These are phyloP conservation scores for Leishmania martiniquensis DNA, from an alignment of 208 protist species.

Conservation along the genomic window DNA sequence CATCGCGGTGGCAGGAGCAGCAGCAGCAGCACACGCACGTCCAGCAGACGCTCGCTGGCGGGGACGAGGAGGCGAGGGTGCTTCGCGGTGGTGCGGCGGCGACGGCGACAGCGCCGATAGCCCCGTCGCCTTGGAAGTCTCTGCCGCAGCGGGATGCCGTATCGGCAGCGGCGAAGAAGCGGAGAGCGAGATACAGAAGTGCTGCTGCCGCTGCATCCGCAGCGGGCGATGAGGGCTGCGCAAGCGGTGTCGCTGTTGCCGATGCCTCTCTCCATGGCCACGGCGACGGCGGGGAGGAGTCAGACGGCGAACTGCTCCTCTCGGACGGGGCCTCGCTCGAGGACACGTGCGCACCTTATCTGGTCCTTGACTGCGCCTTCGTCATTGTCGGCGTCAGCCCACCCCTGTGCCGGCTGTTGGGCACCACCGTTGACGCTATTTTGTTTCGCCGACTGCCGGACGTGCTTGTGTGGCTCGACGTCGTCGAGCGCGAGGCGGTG, in stretches of 20 bases:
- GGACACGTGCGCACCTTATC: constrained; percentile 43
- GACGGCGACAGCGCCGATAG: background rate
- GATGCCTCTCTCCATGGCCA: background rate
- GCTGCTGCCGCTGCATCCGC: background rate
- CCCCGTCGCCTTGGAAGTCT: background rate
- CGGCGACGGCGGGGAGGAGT: background rate
- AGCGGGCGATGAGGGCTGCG: background rate
- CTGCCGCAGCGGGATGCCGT: background rate
- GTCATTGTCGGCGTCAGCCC: constrained; percentile 58
- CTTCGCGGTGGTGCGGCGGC: background rate
- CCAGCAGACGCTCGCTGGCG: background rate
- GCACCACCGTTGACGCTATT: constrained; percentile 37
- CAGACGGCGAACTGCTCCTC: background rate
- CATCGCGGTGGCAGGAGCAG: background rate
- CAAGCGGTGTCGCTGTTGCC: background rate
- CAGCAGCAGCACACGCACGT: background rate
- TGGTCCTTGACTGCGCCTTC: constrained; percentile 39
- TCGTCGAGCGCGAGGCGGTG: constrained; percentile 32
- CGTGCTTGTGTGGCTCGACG: constrained; percentile 51
- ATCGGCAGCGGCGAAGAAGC: background rate
- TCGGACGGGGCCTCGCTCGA: constrained; percentile 16
- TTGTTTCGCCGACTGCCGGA: constrained; percentile 37
- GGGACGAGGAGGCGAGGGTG: background rate
- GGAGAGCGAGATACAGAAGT: background rate
- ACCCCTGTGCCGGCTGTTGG: constrained; percentile 49